Percentiles rank a stretch among this genome's conserved stretches.
Conservation (phyloP, 768 basidiomycete genomes). For the Lentinula sp. region DNA sequence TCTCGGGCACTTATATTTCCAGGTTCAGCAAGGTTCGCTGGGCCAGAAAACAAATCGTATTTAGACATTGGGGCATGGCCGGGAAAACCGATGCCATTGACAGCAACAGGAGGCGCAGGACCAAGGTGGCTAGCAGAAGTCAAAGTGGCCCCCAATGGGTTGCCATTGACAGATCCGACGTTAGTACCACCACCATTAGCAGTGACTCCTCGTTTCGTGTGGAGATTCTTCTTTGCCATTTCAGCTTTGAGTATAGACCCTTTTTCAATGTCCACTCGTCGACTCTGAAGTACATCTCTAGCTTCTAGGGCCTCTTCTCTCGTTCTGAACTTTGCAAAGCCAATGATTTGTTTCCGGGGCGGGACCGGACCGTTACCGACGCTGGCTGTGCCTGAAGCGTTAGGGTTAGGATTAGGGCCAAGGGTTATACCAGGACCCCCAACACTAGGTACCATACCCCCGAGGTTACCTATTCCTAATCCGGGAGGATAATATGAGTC, state of each 20-base stretch:
- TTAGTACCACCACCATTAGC: constrained; percentile 30
- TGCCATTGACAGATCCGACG: neutral
- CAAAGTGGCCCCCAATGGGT: neutral
- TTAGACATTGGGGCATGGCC: neutral
- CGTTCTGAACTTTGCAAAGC: constrained; percentile 93
- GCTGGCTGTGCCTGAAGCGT: constrained; percentile 4
- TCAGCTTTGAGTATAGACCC: constrained; percentile 93
- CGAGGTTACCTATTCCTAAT: neutral
- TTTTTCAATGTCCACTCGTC: constrained; percentile 88
- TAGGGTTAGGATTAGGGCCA: constrained; percentile 11
- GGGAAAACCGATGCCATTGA: neutral
- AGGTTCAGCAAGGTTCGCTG: neutral
- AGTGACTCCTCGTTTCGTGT: constrained; percentile 86
- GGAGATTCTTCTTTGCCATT: constrained; percentile 99
- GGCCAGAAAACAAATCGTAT: constrained; percentile 6
- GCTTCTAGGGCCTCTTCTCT: constrained; percentile 85
- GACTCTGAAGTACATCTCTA: constrained; percentile 81
- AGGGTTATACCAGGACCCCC: constrained; percentile 5
- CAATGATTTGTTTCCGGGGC: constrained; percentile 93
- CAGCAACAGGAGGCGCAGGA: neutral
- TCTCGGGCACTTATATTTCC: constrained; percentile 35
- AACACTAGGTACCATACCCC: neutral
- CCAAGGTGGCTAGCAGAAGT: neutral
- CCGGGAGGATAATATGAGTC: constrained; percentile 24
- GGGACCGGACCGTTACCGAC: constrained; percentile 24